Base-by-base conservation (phyloP, 768 basidiomycete genomes). In the Lactarius hengduanensis region DNA sequence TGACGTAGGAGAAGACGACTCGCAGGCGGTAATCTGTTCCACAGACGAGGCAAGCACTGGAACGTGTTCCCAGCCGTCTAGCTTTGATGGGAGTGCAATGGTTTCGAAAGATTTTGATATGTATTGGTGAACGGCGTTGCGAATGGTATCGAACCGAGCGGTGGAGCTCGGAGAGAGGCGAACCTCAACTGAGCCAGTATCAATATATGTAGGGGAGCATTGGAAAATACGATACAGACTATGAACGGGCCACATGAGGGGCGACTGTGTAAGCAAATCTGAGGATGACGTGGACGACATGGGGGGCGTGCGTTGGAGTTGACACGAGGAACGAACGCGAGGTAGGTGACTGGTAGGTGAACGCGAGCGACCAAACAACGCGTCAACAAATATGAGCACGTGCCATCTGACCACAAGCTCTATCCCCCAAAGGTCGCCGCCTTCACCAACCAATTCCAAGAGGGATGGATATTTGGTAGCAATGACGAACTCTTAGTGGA, bases 21-120 rank as follows among this genome's bases (percentile, higher is more conserved):
- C 96, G 10, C 89, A 87, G 11, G 89, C 86, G 8, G 80, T 77
- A 62, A 98, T 90, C 57, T 81, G 82, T 64, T 96, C 92, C 47
- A 97, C 88, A 50, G 91, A 86, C 36, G 86, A 79, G 0, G 81
- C 81, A 11, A 98, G 83, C 55, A 89, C 83, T 13, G 86, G 82
- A 30, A 90, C 80, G 40, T 86, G 86, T 67, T 91, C 84, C 93
- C 94, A 97, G 26, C 92, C 94, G 47, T 83, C 79, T 6, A 96
- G 77, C 18, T 80, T 81, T 7, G 89, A 90, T 8, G 91, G 89
- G 20, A 92, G 80, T 55, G 83, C 81, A 40, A 96, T 81, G 22
- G 86, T 82, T 57, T 87, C 83, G 62, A 88, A 86, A 11, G 89
- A 87, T 20, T 77, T 73, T 20, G 76, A 74, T 50, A 87, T 77